Evolutionary conservation across 805 yeast species (phyloP).

Genomic region (Zygotorulaspora danielsina): DNA sequence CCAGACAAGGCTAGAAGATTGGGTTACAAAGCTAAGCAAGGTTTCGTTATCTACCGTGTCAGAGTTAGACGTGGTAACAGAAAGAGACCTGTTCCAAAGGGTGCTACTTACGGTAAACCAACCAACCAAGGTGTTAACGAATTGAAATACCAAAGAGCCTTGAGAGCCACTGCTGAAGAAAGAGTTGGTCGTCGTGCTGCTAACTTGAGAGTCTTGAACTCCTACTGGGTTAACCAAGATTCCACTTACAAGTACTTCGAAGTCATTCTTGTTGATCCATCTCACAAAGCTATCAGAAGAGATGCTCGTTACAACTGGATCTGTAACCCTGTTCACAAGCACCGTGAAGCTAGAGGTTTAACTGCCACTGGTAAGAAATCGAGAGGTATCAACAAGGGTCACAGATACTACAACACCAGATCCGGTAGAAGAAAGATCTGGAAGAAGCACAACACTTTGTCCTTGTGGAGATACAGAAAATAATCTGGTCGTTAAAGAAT

Average conservation of each 20-base stretch:
- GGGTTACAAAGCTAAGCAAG: constrained; percentile 99
- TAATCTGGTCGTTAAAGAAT: constrained; percentile 34
- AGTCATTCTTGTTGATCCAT: constrained; percentile 96
- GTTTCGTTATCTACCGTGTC: constrained; percentile 96
- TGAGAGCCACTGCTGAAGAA: constrained; percentile 99
- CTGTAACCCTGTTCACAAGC: constrained; percentile 99
- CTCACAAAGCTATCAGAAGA: constrained; percentile 98
- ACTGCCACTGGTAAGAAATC: constrained; percentile 97
- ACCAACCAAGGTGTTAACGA: constrained; percentile 99
- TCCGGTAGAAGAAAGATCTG: constrained; percentile 99
- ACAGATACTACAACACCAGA: constrained; percentile 95
- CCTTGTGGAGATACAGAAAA: constrained; percentile 99
- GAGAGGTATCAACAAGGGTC: constrained; percentile 99
- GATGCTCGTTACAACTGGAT: constrained; percentile 99
- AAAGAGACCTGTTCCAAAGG: constrained; percentile 99
- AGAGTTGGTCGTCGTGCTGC: constrained; percentile 98
- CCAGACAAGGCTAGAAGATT: constrained; percentile 99
- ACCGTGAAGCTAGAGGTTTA: constrained; percentile 99
- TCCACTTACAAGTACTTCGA: constrained; percentile 99
- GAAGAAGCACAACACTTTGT: constrained; percentile 98
- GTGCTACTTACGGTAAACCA: constrained; percentile 99
- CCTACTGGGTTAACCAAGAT: constrained; percentile 99
- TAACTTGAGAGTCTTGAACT: constrained; percentile 98
- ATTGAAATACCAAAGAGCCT: constrained; percentile 97
- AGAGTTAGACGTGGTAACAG: constrained; percentile 99